Conservation (phyloP, 805 yeast species). For the Wickerhamomyces canadensis region DNA sequence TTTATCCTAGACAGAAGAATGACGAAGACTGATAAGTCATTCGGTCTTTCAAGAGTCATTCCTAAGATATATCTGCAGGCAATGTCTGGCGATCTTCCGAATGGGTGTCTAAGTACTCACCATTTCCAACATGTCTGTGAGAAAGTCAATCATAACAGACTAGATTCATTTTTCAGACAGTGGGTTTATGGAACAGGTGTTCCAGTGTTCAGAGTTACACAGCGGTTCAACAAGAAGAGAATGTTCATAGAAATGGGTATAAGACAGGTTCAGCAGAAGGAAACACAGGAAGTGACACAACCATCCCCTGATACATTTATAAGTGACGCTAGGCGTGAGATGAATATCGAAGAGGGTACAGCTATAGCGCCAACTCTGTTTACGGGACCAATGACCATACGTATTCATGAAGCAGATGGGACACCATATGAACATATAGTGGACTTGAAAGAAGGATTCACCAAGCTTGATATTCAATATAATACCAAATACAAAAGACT, state of each 20-base stretch:
- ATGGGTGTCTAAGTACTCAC: conserved; percentile 68
- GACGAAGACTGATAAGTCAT: conserved; percentile 93
- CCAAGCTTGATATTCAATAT: conserved; percentile 89
- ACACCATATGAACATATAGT: conserved; percentile 98
- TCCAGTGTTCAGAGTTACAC: conserved; percentile 85
- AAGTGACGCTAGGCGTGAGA: conserved; percentile 31
- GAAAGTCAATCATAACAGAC: conserved; percentile 79
- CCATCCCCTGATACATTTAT: conserved; percentile 33
- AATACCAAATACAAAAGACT: conserved; percentile 87
- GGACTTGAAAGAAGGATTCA: conserved; percentile 76
- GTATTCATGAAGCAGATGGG: conserved; percentile 98
- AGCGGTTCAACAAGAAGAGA: conserved; percentile 87
- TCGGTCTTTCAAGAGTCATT: conserved; percentile 85
- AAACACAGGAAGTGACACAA: conserved; percentile 32
- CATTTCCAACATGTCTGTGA: conserved; percentile 95
- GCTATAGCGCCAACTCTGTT: conserved; percentile 38
- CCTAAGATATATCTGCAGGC: conserved; percentile 91
- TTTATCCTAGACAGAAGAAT: conserved; percentile 83
- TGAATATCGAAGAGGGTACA: conserved; percentile 7
- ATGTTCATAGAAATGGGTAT: conserved; percentile 93
- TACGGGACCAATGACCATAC: conserved; percentile 92
- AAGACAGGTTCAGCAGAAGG: conserved; percentile 77
- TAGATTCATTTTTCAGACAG: conserved; percentile 81
- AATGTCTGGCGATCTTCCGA: conserved; percentile 87
- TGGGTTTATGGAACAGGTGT: conserved; percentile 91